Percentiles rank a stretch among this genome's conserved stretches.
Evolutionary conservation across 2,329 filamentous ascomycete species (phyloP).

Genomic region (Catunica adiposa): DNA sequence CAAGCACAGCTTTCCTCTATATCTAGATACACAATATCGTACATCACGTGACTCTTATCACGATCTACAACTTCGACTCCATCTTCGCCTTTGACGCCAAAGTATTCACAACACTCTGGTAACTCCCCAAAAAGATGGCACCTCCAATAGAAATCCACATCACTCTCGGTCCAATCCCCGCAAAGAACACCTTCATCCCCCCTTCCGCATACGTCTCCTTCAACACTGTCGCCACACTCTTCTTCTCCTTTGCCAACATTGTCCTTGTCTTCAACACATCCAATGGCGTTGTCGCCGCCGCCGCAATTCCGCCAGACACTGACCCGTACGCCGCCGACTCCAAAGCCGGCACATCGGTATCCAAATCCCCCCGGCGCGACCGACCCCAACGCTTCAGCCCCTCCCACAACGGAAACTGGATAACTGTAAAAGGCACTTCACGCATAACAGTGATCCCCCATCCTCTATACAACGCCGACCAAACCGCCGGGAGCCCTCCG

Average conservation of each 20-base stretch:
- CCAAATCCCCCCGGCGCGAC: conserved; percentile 21
- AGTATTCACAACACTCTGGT: conserved; percentile 70
- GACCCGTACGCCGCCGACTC: conserved; percentile 80
- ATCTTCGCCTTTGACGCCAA: not conserved
- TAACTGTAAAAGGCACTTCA: conserved; percentile 91
- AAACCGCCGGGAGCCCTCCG: conserved; percentile 40
- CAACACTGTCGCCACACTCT: conserved; percentile 43
- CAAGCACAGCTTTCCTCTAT: not conserved
- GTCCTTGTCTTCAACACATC: conserved; percentile 95
- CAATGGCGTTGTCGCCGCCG: conserved; percentile 75
- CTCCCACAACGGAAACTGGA: conserved; percentile 97
- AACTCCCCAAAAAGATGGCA: conserved; percentile 84
- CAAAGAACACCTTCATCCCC: conserved; percentile 54
- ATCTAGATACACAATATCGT: not conserved
- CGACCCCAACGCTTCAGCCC: conserved; percentile 61
- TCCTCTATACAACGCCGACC: conserved; percentile 76
- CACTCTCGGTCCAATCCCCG: conserved; percentile 63
- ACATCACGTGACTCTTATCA: not conserved
- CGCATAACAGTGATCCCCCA: conserved; percentile 86
- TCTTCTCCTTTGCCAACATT: conserved; percentile 66
- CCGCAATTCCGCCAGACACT: conserved; percentile 67
- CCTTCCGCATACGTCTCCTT: conserved; percentile 45
- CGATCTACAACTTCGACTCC: not conserved
- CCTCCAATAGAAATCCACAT: conserved; percentile 93
- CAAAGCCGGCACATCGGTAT: conserved; percentile 41